Percentiles rank a stretch among this genome's conserved stretches.
These are phyloP conservation scores for Aspergillus quadrilineatus DNA, from an alignment of 2,329 filamentous ascomycete genomes.

Conservation along the genomic window DNA sequence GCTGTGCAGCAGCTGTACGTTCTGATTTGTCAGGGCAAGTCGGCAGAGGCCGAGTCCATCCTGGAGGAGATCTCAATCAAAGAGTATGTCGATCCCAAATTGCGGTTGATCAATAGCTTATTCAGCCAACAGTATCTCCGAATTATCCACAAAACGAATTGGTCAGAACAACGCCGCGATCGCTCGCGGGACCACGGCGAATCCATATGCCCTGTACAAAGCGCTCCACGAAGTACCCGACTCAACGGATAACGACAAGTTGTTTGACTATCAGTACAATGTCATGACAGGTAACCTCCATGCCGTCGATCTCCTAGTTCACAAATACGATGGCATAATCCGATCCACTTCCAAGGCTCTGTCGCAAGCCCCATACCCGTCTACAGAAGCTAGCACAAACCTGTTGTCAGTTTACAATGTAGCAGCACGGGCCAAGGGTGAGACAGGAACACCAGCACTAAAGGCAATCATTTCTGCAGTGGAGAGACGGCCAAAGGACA, in stretches of 20 bases:
- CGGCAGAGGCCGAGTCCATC: slow-evolving; percentile 56
- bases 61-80: slow-evolving; percentile 51
- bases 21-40: slow-evolving; percentile 54
- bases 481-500: slow-evolving; percentile 72
- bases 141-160: slow-evolving; percentile 59
- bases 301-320: slow-evolving; percentile 58
- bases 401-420: slow-evolving; percentile 66
- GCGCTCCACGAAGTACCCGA: slow-evolving; percentile 52
- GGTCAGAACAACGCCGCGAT: slow-evolving; percentile 60
- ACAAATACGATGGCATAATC: slow-evolving; percentile 60
- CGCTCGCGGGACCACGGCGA: slow-evolving; percentile 46
- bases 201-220: slow-evolving; percentile 60
- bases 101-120: slow-evolving; percentile 5
- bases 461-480: slow-evolving; percentile 68
- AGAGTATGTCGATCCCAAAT: slow-evolving; percentile 40
- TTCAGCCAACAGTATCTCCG: slow-evolving; percentile 49
- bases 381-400: slow-evolving; percentile 53
- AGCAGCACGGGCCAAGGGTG: slow-evolving; percentile 63
- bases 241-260: slow-evolving; percentile 51
- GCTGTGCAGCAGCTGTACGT: slow-evolving; percentile 62
- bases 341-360: slow-evolving; percentile 54
- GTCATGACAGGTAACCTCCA: slow-evolving; percentile 56
- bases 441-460: slow-evolving; percentile 66
- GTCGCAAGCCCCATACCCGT: slow-evolving; percentile 48
- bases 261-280: slow-evolving; percentile 60